phyloP scores from a whole-genome alignment of 2,329 filamentous ascomycete species.

The Sclerotinia spermophila region DNA sequence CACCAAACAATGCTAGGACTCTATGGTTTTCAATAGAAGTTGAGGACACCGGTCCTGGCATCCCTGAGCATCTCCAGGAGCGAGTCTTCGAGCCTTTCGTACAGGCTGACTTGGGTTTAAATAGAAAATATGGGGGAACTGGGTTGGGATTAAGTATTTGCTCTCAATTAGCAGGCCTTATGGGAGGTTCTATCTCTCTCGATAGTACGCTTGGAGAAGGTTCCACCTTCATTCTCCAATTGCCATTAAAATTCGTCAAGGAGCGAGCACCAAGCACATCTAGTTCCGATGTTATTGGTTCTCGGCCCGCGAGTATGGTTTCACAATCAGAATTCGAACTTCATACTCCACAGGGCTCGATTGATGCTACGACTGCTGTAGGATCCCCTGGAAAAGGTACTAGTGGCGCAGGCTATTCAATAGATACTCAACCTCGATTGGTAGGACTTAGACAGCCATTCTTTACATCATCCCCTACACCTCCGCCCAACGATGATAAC shows the following conservation, averaged over 20 bases:
- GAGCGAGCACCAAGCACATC: conserved; percentile 25
- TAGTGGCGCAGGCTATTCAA: conserved; percentile 41
- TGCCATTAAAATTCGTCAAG: conserved; percentile 59
- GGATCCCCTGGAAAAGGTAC: conserved; percentile 26
- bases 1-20: conserved; percentile 60
- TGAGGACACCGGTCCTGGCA: conserved; percentile 82
- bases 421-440: conserved; percentile 70
- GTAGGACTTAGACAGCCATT: conserved; percentile 82
- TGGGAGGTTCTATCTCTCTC: conserved; percentile 74
- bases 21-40: conserved; percentile 84
- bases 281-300: conserved; percentile 34
- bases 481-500: conserved; percentile 18
- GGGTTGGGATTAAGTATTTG: conserved; percentile 87
- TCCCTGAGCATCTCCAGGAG: conserved; percentile 70
- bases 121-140: conserved; percentile 86
- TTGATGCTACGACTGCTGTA: conserved; percentile 6
- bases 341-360: conserved; percentile 11
- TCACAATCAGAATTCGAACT: conserved; percentile 16
- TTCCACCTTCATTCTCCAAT: conserved; percentile 76
- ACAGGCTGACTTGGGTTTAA: conserved; percentile 84
- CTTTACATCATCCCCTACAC: conserved; percentile 46
- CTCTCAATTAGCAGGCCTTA: conserved; percentile 76
- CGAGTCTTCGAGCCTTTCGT: conserved; percentile 93
- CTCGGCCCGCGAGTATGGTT: conserved; percentile 26
- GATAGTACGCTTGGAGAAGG: conserved; percentile 70